Evolutionary conservation across 805 yeast species (phyloP), one percentile per base, ranked within the genome.

Genomic region (Yarrowia alimentaria): DNA sequence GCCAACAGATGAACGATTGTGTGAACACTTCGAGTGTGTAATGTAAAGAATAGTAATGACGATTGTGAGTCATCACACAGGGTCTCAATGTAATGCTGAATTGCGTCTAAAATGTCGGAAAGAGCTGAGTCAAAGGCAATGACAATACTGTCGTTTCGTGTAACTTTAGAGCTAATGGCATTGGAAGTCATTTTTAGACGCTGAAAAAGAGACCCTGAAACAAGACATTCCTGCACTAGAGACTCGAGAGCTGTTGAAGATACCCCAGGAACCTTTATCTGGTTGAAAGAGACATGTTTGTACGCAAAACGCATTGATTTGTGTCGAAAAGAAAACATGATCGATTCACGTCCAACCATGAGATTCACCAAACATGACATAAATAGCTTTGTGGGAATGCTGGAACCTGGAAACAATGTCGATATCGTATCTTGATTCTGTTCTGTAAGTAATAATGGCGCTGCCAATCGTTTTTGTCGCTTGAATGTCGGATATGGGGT

Each of bases 1-100:
- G 50, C 50, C 29, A 43, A 14, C 1, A 43, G 29, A 22, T 43
- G 35, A 3, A 43, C 37, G 6, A 43, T 17, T 7, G 35, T 43
- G 8, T 43, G 6, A 2, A 22, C 29, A n/a, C n/a, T n/a, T n/a
- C n/a, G n/a, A n/a, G n/a, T n/a, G n/a, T n/a, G n/a, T n/a, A n/a
- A n/a, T n/a, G n/a, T n/a, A n/a, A n/a, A n/a, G n/a, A n/a, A n/a
- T 3, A 30, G 21, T 5, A 43, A 12, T 0, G 28, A 18, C 8
- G 30, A 12, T 3, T 22, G 17, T 11, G 29, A 16, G 17, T 17
- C 29, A 11, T 20, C n/a, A 11, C 22, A 25, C 20, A 30, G 21
- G 11, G 37, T 4, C 24, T 30, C 50, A 8, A 43, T 17, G 13
- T 30, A 43, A 19, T 30, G 28, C 13, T 21, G 30, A n/a, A 43